These are phyloP conservation scores for Xylaria telfairii DNA, from an alignment of 495 filamentous ascomycete genomes.

Conservation along the genomic window DNA sequence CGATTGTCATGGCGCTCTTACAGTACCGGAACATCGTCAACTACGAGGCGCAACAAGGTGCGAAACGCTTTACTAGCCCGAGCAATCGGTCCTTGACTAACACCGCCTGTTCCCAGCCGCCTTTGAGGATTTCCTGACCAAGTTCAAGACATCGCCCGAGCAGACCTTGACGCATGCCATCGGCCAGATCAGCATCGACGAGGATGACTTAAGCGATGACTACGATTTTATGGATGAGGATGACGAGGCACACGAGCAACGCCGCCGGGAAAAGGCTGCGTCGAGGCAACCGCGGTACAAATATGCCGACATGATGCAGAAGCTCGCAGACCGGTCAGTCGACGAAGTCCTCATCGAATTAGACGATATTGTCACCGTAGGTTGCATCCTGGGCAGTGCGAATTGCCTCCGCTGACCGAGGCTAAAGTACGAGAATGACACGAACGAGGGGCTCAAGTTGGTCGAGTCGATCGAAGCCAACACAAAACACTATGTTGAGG, in stretches of 20 bases:
- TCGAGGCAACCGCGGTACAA: constrained; percentile 71
- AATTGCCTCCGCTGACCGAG: constrained; percentile 19
- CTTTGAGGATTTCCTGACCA: constrained; percentile 85
- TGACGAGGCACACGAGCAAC: constrained; percentile 61
- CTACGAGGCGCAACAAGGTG: constrained; percentile 84
- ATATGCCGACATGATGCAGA: constrained; percentile 89
- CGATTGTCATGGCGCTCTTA: constrained; percentile 73
- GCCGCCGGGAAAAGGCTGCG: constrained; percentile 50
- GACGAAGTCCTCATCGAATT: constrained; percentile 84
- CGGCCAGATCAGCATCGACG: constrained; percentile 83
- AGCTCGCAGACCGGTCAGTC: constrained; percentile 78
- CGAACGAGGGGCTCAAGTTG: constrained; percentile 74
- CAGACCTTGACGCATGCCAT: constrained; percentile 78
- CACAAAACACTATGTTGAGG: constrained; percentile 93
- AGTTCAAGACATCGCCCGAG: constrained; percentile 83
- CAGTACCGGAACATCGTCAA: constrained; percentile 77
- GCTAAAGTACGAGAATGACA: constrained; percentile 71
- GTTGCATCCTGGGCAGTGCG: constrained; percentile 24
- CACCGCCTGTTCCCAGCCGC: constrained; percentile 57
- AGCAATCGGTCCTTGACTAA: constrained; percentile 27
- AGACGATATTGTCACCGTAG: constrained; percentile 80
- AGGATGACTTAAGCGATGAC: constrained; percentile 87
- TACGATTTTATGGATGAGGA: constrained; percentile 95
- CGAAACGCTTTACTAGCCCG: constrained; percentile 31
- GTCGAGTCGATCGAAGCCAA: constrained; percentile 87